These are phyloP conservation scores for Pythium folliculosum DNA, from an alignment of 352 stramenopile species.

Conservation along the genomic window DNA sequence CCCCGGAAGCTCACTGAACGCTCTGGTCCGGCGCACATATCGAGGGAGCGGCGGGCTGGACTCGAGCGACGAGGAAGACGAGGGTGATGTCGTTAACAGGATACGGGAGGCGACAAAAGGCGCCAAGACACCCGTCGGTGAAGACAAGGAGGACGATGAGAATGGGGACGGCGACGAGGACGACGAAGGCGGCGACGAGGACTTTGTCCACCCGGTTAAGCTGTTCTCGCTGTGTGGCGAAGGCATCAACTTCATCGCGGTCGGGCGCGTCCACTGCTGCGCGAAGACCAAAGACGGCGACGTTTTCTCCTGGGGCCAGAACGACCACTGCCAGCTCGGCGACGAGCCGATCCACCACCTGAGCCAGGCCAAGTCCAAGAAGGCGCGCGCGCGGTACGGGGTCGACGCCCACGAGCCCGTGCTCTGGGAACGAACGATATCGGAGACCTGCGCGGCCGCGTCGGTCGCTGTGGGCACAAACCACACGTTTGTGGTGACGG, in stretches of 20 bases:
- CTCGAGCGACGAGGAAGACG: slow-evolving; percentile 51
- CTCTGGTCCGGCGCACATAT: slow-evolving; percentile 46
- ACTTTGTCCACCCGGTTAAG: slow-evolving; percentile 75
- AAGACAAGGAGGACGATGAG: slow-evolving; percentile 5
- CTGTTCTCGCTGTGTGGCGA: slow-evolving; percentile 63
- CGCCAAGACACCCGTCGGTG: slow-evolving; percentile 16
- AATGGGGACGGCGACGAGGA: slow-evolving; percentile 34
- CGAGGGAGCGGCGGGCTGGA: slow-evolving; percentile 35
- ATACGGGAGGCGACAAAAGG: slow-evolving; percentile 1
- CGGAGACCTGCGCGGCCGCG: slow-evolving; percentile 56
- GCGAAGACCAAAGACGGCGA: slow-evolving; percentile 78
- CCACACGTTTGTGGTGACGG: slow-evolving; percentile 66
- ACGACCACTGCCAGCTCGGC: slow-evolving; percentile 80
- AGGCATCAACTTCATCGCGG: slow-evolving; percentile 68
- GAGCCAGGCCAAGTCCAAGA: slow-evolving; percentile 50
- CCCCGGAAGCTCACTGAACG: slow-evolving; percentile 31
- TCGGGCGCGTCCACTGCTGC: slow-evolving; percentile 75
- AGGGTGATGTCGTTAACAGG: slow-evolving; percentile 4
- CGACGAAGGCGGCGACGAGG: slow-evolving; percentile 53
- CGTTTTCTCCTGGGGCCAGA: slow-evolving; percentile 85
- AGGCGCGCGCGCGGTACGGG: slow-evolving; percentile 60
- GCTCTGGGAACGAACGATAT: slow-evolving; percentile 70
- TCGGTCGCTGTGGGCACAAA: slow-evolving; percentile 68
- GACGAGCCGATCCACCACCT: slow-evolving; percentile 66
- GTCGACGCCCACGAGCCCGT: slow-evolving; percentile 57